Evolutionary conservation across 768 basidiomycete genomes (phyloP), one percentile per base, ranked within the genome.

Genomic region (Dictyophora rubrovolvata): DNA sequence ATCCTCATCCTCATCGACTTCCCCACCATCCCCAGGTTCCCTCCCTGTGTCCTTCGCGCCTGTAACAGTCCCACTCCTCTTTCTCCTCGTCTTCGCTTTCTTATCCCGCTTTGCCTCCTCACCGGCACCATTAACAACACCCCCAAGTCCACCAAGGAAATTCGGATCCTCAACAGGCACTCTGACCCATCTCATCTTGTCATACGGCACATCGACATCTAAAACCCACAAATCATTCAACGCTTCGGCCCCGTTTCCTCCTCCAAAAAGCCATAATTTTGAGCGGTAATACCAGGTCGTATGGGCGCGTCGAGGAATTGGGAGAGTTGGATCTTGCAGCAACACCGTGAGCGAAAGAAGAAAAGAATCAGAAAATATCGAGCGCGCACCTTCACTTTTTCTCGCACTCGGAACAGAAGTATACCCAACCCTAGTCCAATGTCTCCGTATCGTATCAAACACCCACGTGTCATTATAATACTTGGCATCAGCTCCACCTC

Each of bases 191-290:
- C 72, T 73, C 70, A 86, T 71, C 48, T 69, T 69, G 5, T 74
- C 72, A 4, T 70, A 58, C 23, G 67, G 61, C 65, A 61, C 74
- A 67, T 73, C 77, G 0, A 87, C 81, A 59, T 95, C 90, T 21
- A 95, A 73, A 16, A 86, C 82, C 92, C 93, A 95, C 18, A 94
- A 73, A 69, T 96, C 93, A 64, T 90, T 89, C 57, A 96, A 75
- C 0, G 94, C 93, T n/a, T 80, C 81, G 73, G 86, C 75, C 0
- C 94, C 94, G 60, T 92, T 94, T 1, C 94, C 93, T n/a, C 94
- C 93, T 8, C 93, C 94, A 65, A 95, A 96, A 3, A 96, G 72
- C 75, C 88, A 90, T 0, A 97, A 78, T 67, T 81, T 85, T 60
- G 78, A 77, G 28, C 75, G 73, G 65, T 91, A 85, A 20, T 83